phyloP scores from a whole-genome alignment of 225 moss, liverwort and hornwort species.

The Sphagnum tenellum region DNA sequence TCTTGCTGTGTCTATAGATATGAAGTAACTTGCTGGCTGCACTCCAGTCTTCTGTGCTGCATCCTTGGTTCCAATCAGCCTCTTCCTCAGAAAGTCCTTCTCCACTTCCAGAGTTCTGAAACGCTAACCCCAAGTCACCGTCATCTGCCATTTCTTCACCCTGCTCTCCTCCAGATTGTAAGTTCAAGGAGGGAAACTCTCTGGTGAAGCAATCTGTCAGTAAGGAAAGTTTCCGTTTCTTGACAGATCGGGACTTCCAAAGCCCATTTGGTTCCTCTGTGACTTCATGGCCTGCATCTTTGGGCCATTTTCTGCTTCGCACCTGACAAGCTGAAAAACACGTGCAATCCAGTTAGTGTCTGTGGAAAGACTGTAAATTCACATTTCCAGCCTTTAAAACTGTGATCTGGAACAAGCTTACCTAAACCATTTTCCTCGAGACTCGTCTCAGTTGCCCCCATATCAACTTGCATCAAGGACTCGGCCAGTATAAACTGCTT shows the following conservation, averaged over 20 bases:
- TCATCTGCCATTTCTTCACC: not conserved
- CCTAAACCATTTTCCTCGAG: slow-evolving; percentile 1
- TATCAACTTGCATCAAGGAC: not conserved
- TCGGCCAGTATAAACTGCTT: not conserved
- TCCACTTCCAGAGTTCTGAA: not conserved
- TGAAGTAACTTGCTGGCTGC: not conserved
- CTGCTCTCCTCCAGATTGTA: not conserved
- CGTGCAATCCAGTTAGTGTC: not conserved
- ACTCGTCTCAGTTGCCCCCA: slow-evolving; percentile 3
- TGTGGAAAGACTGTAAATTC: not conserved
- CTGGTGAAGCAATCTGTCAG: slow-evolving; percentile 1
- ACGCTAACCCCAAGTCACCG: not conserved
- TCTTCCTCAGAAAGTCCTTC: not conserved
- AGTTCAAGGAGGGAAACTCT: not conserved
- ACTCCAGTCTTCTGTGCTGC: not conserved
- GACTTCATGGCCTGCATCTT: not conserved
- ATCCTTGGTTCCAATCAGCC: not conserved
- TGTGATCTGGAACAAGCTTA: not conserved
- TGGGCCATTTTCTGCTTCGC: not conserved
- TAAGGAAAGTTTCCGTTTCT: slow-evolving; percentile 1
- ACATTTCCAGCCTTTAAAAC: not conserved
- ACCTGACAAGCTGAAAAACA: not conserved
- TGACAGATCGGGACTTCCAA: not conserved
- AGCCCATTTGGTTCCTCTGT: not conserved
- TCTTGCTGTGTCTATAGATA: not conserved